Conservation (phyloP, 306 rosid species). For the Sechiopsis laciniata region DNA sequence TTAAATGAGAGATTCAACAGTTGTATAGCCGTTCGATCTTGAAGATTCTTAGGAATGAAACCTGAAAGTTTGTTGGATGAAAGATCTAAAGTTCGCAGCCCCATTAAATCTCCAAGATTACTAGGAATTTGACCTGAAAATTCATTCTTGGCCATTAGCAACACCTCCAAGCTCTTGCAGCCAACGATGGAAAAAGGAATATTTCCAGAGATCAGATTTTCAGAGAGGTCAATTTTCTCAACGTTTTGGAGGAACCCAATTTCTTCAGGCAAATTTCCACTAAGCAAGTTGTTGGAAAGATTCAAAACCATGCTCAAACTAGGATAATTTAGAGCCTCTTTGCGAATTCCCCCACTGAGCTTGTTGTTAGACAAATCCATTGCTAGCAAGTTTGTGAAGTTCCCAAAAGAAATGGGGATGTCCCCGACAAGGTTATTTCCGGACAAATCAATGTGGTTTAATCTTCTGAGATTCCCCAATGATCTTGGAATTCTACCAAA, state of each 20-base stretch:
- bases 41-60: conserved; percentile 50
- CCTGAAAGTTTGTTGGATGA: conserved; percentile 71
- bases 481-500: conserved; percentile 52
- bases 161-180: conserved; percentile 52
- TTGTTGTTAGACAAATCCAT: conserved; percentile 60
- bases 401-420: conserved; percentile 45
- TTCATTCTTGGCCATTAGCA: conserved; percentile 42
- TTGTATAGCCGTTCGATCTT: conserved; percentile 34
- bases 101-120: conserved; percentile 42
- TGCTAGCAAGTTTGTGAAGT: conserved; percentile 39
- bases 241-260: conserved; percentile 33
- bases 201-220: conserved; percentile 42
- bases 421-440: conserved; percentile 40
- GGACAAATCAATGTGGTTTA: conserved; percentile 52
- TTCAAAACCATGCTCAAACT: conserved; percentile 48
- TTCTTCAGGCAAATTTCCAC: conserved; percentile 56
- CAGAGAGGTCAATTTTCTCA: conserved; percentile 50
- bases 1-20: conserved; percentile 56
- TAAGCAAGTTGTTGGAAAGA: conserved; percentile 49
- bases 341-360: conserved; percentile 55
- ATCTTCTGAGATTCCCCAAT: conserved; percentile 45
- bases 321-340: conserved; percentile 43
- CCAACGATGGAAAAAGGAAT: conserved; percentile 46
- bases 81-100: conserved; percentile 52
- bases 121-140: conserved; percentile 62